Base-by-base conservation (phyloP, 2,329 filamentous ascomycete genomes). In the Thielaviopsis punctulata region DNA sequence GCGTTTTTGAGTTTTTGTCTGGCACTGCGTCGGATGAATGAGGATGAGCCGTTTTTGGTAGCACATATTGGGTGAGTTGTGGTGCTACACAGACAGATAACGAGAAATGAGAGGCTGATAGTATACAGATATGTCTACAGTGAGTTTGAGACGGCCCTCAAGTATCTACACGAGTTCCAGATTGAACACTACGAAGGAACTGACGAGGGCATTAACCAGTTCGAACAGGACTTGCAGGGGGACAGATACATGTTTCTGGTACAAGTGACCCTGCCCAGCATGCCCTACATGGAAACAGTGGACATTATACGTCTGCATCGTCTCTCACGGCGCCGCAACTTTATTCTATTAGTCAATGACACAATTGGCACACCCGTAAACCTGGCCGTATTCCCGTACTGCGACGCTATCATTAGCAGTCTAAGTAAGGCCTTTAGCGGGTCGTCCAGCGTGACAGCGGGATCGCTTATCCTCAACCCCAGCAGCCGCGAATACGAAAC, bases 381-480 rank as follows among this genome's bases (percentile, higher is more conserved):
- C 58, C 60, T 75, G 54, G 72, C 79, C 58, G 60, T 80, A 30
- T 60, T 76, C 3, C 57, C 62, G 4, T 62, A 66, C 0, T 68
- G 70, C 1, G 75, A 80, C 56, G 60, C 76, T 0, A 55, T 80
- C 25, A 57, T 75, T 15, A 71, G 71, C 0, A 73, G 69, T 22
- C 64, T 79, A 15, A 79, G 75, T n/a, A 80, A 80, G 61, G 68
- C 69, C 1, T 79, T 81, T 59, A 75, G 65, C 55, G 77, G 77
- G 15, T 70, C 70, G 55, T 68, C 73, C 21, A 69, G 80, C 57
- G 70, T 73, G 47, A 71, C 79, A 65, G 74, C 65, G 30, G 76
- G 71, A n/a, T 70, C 68, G 49, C 58, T 68, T 18, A 65, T 71
- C 41, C 64, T 78, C 41, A 75, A 74, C 58, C 73, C 73, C 0